Evolutionary conservation across 208 protist genomes (phyloP), one percentile per base, ranked within the genome.

Genomic region (Endotrypanum monterogeii): DNA sequence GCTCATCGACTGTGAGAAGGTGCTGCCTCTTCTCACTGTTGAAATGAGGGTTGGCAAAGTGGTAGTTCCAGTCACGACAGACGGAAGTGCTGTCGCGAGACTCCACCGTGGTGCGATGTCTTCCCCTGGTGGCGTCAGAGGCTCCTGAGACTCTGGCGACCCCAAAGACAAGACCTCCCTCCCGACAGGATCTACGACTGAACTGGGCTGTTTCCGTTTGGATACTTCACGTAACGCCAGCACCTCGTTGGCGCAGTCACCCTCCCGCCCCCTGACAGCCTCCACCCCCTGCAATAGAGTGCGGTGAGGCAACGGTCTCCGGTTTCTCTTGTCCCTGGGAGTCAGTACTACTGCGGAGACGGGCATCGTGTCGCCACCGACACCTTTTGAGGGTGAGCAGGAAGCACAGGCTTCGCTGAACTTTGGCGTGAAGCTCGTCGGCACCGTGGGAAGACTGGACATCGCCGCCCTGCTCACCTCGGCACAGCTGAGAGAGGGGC

Each of bases 171-270:
- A 30, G 28, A 65, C 51, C 7, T 52, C 72, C 51, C 11, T 56
- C 6, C 30, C 62, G 12, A 63, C 62, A 32, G 16, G 57, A 18
- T 44, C 25, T 25, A 35, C 50, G 23, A 51, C n/a, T 2, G 72
- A 52, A 44, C 52, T 70, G 14, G 9, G 23, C 3, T 48, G 63
- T 35, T n/a, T 12, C n/a, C 58, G 39, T 28, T 70, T 65, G 41
- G 11, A 54, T 30, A 72, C 73, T 57, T 78, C 73, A n/a, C 73
- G 73, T 44, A 35, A 44, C 54, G 72, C 73, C 20, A 78, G 73
- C 54, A 68, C 9, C 46, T 71, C 73, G 20, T 35, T 72, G 66
- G 41, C 50, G 23, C 54, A 16, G 20, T 78, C 73, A 51, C 39
- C 60, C 44, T 78, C 65, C 14, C 30, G 73, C 73, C 73, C 71